These are phyloP conservation scores for Dothiorella sarmentorum DNA, from an alignment of 2,329 filamentous ascomycete species.

Conservation along the genomic window DNA sequence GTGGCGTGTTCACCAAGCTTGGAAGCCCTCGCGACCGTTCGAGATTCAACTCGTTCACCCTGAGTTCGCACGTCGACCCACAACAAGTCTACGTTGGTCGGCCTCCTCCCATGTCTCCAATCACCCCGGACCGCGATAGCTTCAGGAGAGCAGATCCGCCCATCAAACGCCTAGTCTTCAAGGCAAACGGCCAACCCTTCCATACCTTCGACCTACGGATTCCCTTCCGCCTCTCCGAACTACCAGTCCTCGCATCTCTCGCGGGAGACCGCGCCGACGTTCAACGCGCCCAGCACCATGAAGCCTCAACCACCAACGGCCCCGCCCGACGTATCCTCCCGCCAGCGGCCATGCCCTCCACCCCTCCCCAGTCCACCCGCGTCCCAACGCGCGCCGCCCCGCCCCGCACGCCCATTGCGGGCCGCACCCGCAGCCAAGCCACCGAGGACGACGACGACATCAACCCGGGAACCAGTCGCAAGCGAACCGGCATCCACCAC, in stretches of 20 bases:
- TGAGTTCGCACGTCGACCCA: background rate
- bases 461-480: too few relatives aligned
- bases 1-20: conserved; percentile 11
- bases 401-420: background rate
- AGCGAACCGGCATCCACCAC: too few relatives aligned
- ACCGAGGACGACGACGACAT: too few relatives aligned
- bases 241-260: background rate
- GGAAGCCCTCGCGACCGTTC: conserved; percentile 2
- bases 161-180: background rate
- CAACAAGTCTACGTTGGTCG: background rate
- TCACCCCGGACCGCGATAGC: background rate
- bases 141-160: background rate
- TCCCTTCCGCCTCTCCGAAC: background rate
- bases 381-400: background rate
- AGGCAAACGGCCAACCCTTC: background rate
- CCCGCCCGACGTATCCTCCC: background rate
- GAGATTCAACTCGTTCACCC: background rate
- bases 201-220: background rate
- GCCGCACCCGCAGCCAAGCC: background rate
- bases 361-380: background rate
- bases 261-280: background rate
- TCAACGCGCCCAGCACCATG: background rate
- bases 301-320: background rate
- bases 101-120: conserved; percentile 1
- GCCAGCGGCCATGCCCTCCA: background rate